phyloP scores from a whole-genome alignment of 1,139 yeast species.

The Yamadazyma membranifaciens region DNA sequence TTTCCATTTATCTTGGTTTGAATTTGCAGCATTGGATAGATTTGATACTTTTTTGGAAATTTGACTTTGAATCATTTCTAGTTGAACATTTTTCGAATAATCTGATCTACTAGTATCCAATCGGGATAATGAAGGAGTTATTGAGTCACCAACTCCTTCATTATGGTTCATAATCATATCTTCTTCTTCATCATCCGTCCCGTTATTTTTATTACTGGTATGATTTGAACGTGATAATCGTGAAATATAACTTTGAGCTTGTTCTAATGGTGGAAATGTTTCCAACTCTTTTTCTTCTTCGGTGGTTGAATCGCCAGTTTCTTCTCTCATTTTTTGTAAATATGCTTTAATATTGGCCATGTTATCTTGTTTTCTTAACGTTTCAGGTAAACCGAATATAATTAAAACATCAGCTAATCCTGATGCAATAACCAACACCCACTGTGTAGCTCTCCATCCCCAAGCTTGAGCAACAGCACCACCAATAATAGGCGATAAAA shows the following conservation, averaged over 20 bases:
- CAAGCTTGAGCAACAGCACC: constrained; percentile 70
- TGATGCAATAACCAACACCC: constrained; percentile 73
- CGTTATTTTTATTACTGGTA: constrained; percentile 1
- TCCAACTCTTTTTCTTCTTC: constrained; percentile 15
- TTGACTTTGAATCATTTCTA: constrained; percentile 24
- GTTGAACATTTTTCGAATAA: constrained; percentile 29
- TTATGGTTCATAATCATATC: neutral
- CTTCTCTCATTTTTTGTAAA: constrained; percentile 19
- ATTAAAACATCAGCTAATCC: constrained; percentile 53
- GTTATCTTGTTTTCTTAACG: constrained; percentile 57
- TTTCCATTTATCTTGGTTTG: constrained; percentile 10
- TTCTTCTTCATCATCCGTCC: constrained; percentile 10
- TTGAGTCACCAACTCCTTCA: constrained; percentile 32
- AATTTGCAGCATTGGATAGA: neutral
- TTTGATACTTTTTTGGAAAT: constrained; percentile 18
- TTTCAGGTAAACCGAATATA: constrained; percentile 69
- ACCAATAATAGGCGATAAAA: constrained; percentile 78
- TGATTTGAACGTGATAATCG: neutral
- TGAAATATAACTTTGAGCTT: neutral
- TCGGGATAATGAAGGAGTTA: constrained; percentile 38
- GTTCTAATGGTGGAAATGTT: neutral
- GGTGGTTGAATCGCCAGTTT: constrained; percentile 15
- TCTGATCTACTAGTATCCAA: constrained; percentile 34
- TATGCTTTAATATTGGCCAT: constrained; percentile 48
- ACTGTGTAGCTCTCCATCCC: constrained; percentile 91